Percentiles rank a stretch among this genome's conserved stretches.
phyloP scores from a whole-genome alignment of 2,329 filamentous ascomycete species.

The Diaporthe amygdali region DNA sequence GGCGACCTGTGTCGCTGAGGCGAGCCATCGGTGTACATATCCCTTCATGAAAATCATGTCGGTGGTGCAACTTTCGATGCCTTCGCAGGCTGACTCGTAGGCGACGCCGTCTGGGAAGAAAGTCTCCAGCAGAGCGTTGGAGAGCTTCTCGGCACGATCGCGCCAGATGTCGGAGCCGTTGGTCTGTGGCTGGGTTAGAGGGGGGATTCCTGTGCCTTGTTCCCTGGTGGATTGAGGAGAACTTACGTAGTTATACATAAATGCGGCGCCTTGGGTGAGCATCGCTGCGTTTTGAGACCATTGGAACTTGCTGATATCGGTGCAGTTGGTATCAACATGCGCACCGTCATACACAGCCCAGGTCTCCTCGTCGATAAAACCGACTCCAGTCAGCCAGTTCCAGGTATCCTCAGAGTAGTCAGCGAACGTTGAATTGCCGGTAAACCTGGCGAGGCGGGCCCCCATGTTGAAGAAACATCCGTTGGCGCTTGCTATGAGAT shows the following conservation, averaged over 20 bases:
- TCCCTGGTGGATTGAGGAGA: too few species aligned
- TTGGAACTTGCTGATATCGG: slow-evolving; percentile 53
- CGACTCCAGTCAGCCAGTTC: slow-evolving; percentile 58
- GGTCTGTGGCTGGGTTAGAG: slow-evolving; percentile 20
- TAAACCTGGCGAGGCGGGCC: slow-evolving; percentile 67
- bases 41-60: slow-evolving; percentile 67
- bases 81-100: slow-evolving; percentile 63
- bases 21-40: slow-evolving; percentile 58
- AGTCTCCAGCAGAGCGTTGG: slow-evolving; percentile 46
- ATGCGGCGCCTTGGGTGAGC: slow-evolving; percentile 59
- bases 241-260: slow-evolving; percentile 58
- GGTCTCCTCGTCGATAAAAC: slow-evolving; percentile 54
- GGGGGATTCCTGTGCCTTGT: too few species aligned
- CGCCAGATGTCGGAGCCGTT: slow-evolving; percentile 40
- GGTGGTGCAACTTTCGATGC: slow-evolving; percentile 53
- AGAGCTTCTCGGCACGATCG: slow-evolving; percentile 51
- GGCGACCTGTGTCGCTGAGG: slow-evolving; percentile 52
- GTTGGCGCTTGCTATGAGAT: slow-evolving; percentile 42
- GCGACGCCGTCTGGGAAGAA: slow-evolving; percentile 55
- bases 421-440: slow-evolving; percentile 57
- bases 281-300: slow-evolving; percentile 62
- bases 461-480: slow-evolving; percentile 55
- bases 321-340: slow-evolving; percentile 56
- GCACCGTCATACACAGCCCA: slow-evolving; percentile 67
- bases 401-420: slow-evolving; percentile 58